Base-by-base conservation (phyloP, 129 eudicot species). In the Flaveria sonorensis region DNA sequence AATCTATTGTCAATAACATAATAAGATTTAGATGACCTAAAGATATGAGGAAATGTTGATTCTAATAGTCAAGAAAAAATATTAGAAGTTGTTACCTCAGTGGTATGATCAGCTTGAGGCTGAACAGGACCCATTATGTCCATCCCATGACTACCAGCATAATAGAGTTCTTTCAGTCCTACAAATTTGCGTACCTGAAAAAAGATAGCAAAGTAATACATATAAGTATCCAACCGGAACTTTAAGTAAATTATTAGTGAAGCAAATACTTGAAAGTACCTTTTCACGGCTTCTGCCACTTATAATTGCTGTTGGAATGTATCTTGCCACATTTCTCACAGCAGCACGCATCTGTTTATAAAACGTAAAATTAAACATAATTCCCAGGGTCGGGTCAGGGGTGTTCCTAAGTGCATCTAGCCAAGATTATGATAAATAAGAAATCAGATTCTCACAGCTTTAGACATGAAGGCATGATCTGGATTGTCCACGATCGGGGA, bases 111-210 rank as follows among this genome's bases (percentile, higher is more conserved):
- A 63, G 71, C 70, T 42, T 87, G 48, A 63, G 90, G 78, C 24
- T 73, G 81, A 75, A 84, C 90, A 30, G 97, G 99, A 67, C 91
- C 89, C 92, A 89, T 83, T 26, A 95, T 95, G 82, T 95, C 99
- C 99, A 95, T 92, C 42, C 99, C 99, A 73, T 95, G 99, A 82
- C 99, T 95, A 48, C 99, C 99, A 32, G 97, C 97, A 85, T 95
- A 95, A 77, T 91, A 95, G 45, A 95, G 99, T 74, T 95, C 96
- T 5, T 81, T 83, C 71, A 95, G 83, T 73, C 89, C 89, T 63
- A 94, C 96, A 72, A 94, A 94, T 83, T 83, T 83, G 63, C 72
- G 77, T 7, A 94, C 97, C 98, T 94, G 84, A 20, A 77, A 12
- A 71, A 48, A 19, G 10, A 28, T 60, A 63, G 77, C 30, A 61